Percentiles rank a stretch among this genome's conserved stretches.
These are phyloP conservation scores for Thuidium tamariscinum DNA, from an alignment of 225 moss, liverwort and hornwort species.

Conservation along the genomic window DNA sequence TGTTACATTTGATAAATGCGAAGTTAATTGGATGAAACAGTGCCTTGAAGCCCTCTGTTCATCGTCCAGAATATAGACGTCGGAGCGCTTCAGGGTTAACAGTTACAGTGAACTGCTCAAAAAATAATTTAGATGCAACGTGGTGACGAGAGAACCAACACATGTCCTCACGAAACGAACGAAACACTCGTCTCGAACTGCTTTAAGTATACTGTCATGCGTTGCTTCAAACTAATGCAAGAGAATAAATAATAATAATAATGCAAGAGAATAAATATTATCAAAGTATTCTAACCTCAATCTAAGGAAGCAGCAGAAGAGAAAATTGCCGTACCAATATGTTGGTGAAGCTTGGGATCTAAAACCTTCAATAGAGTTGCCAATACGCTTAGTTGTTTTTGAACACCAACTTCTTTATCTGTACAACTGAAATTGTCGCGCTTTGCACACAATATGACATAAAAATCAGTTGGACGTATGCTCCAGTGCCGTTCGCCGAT, in stretches of 20 bases:
- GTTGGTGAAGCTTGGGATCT: conserved; percentile 93
- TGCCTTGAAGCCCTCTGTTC: too few relatives aligned
- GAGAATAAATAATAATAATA: neutral
- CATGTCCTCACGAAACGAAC: neutral
- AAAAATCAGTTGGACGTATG: neutral
- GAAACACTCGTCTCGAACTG: neutral
- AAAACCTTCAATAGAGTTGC: conserved; percentile 70
- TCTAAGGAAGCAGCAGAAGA: conserved; percentile 17
- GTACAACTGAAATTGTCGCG: conserved; percentile 94
- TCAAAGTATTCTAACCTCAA: conserved; percentile 8
- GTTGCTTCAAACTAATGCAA: neutral
- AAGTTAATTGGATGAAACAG: too few relatives aligned
- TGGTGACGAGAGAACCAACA: neutral
- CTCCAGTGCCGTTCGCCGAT: neutral
- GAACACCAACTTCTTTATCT: conserved; percentile 88
- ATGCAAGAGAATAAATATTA: neutral
- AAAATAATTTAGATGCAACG: neutral
- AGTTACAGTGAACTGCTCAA: too few relatives aligned
- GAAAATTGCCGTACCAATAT: conserved; percentile 53
- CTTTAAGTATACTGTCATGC: neutral
- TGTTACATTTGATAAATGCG: too few relatives aligned
- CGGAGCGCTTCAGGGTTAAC: too few relatives aligned
- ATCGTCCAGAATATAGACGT: too few relatives aligned
- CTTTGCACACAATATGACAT: conserved; percentile 35
- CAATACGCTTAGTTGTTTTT: conserved; percentile 80